Base-by-base conservation (phyloP, 75 land plant species). In the Picea glauca region DNA sequence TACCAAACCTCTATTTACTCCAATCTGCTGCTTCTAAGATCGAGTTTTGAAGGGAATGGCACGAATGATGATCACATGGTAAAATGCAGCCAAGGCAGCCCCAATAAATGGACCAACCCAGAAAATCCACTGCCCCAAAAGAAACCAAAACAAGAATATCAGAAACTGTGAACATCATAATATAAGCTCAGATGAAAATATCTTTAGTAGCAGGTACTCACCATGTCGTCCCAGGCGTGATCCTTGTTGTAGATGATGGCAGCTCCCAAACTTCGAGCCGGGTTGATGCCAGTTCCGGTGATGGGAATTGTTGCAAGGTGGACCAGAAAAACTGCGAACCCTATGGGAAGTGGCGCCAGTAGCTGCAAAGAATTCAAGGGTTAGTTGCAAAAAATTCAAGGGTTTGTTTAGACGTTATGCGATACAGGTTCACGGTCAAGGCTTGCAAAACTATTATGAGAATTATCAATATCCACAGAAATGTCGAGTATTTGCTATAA, bases 21-120 rank as follows among this genome's bases (percentile, higher is more conserved):
- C 12, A 2, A 50, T 50, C 11, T 50, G 12, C 56, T 50, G 12
- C 56, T 50, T 50, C 56, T 50, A 50, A 50, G 1, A 2, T 1
- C 56, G 56, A 72, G 61, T 17, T 78, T 88, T 78, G 86, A 88
- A 88, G 77, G 90, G 90, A 18, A 88, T 74, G 43, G 90, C 90
- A 8, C 89, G 79, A 79, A 88, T 86, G 72, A 88, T 78, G 3
- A 87, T 33, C 43, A 74, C 67, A 60, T 89, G 91, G 59, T 89
- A 89, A 1, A 78, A 79, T 20, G 91, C 90, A 21, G 91, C 91
- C 17, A 80, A 64, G 17, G 85, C 87, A 31, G 91, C 91, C 62
- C 91, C 91, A 31, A 89, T 61, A 59, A 89, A 81, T 5, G 91
- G 91, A 14, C 91, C 91, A 9, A 89, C 91, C 91, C 91, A 89